Evolutionary conservation across 2,329 filamentous ascomycete species (phyloP), one percentile per base, ranked within the genome.

Genomic region (Nemania serpens): DNA sequence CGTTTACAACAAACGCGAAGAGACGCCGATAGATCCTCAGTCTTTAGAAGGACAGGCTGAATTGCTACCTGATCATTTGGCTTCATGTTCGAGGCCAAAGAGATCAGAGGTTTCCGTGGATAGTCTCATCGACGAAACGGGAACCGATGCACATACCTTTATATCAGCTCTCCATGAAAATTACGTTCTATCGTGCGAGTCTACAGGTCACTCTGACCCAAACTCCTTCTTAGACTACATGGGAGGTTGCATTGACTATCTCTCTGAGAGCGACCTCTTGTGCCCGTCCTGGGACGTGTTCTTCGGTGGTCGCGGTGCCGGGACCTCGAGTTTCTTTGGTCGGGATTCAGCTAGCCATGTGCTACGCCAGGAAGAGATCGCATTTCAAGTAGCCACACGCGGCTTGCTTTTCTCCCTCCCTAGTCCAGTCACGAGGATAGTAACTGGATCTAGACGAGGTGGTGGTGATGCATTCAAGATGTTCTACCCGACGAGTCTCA

Each of bases 91-190:
- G 5, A 81, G 89, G 5, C 85, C 84, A 0, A 88, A 85, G 67
- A 78, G 79, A 37, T 88, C 89, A 0, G 82, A 90, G 63, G 88
- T 93, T 1, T 78, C 80, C 6, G 84, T 91, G 6, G 89, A 97
- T 65, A 82, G 85, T 1, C 82, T 99, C n/a, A 89, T 97, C 22
- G 91, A 97, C 70, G 94, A 97, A 77, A 93, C 91, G 0, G 95
- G 95, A 1, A 97, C 95, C 0, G 95, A 99, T 70, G 91, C 89
- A 0, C 87, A 91, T 59, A 97, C 93, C 0, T 97, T 97, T 70
- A 85, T 97, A 50, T 91, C 92, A 4, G 91, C 93, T 3, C 79
- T 98, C 0, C 94, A 98, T 72, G 95, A 99, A 71, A 99, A 99
- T 72, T 98, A 97, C 68, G 83, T 89, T 1, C 81, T 93, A 0